Evolutionary conservation across 192 early-diverging fungal genomes (phyloP).

Genomic region (Thoreauomyces humboldtii): DNA sequence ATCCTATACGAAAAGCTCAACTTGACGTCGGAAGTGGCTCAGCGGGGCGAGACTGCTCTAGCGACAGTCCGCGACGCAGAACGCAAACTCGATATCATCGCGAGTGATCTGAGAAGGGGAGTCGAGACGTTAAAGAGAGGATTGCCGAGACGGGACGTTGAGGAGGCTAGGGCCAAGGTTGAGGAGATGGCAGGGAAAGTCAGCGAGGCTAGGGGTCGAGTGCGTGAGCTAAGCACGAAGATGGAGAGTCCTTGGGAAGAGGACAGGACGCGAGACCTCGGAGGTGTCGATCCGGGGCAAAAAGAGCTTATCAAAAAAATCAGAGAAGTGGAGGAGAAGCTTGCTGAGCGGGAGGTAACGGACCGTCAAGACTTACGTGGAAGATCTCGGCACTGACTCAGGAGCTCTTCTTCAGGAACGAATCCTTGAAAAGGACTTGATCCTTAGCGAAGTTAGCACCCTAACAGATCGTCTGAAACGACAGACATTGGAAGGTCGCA

Average conservation of each 20-base stretch:
- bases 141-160: slow-evolving; percentile 8
- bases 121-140: slow-evolving; percentile 43
- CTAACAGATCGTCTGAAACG: slow-evolving; percentile 49
- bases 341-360: slow-evolving; percentile 58
- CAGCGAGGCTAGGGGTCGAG: slow-evolving; percentile 16
- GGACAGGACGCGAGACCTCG: slow-evolving; percentile 46
- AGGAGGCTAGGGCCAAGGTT: slow-evolving; percentile 26
- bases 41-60: slow-evolving; percentile 43
- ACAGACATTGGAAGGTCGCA: slow-evolving; percentile 47
- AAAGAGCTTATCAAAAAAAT: slow-evolving; percentile 51
- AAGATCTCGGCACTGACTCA: not conserved
- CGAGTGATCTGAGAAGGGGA: slow-evolving; percentile 35
- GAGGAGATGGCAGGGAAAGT: slow-evolving; percentile 29
- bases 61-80: slow-evolving; percentile 40
- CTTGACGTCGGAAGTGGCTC: slow-evolving; percentile 38
- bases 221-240: slow-evolving; percentile 33
- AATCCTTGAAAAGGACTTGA: slow-evolving; percentile 58
- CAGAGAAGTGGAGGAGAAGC: slow-evolving; percentile 44
- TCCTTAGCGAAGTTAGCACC: slow-evolving; percentile 52
- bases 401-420: slow-evolving; percentile 38
- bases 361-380: not conserved
- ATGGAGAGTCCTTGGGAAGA: slow-evolving; percentile 54
- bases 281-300: slow-evolving; percentile 50
- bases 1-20: slow-evolving; percentile 59
- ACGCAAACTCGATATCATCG: slow-evolving; percentile 41